phyloP scores from a whole-genome alignment of 2,329 filamentous ascomycete species.

The Diaporthe aspalathi region DNA sequence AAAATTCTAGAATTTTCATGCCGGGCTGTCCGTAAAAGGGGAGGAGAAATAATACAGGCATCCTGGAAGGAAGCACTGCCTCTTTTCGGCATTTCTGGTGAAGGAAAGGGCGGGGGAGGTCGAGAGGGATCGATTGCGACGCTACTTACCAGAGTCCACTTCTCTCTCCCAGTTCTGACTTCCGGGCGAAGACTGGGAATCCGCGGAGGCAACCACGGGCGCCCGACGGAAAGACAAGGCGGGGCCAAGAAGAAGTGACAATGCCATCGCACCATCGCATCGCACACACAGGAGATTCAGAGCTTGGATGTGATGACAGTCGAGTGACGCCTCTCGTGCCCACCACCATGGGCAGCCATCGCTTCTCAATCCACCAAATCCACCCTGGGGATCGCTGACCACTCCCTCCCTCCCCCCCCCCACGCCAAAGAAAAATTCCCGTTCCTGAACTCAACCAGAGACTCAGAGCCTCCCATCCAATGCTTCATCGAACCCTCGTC shows the following conservation, averaged over 20 bases:
- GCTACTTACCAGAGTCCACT: background rate
- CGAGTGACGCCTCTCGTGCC: conserved; percentile 15
- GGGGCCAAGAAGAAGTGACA: conserved; percentile 21
- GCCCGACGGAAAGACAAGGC: background rate
- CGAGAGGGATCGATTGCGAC: conserved; percentile 8
- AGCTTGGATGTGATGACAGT: conserved; percentile 18
- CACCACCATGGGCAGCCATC: background rate
- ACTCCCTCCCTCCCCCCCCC: too few species aligned
- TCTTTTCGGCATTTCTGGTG: conserved; percentile 9
- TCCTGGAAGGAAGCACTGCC: conserved; percentile 22
- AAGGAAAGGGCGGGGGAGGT: too few species aligned
- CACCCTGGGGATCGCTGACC: too few species aligned
- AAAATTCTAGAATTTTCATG: conserved; percentile 34
- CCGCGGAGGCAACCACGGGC: conserved; percentile 3
- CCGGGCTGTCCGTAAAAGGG: conserved; percentile 28
- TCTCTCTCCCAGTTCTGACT: conserved; percentile 6
- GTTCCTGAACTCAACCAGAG: conserved; percentile 17
- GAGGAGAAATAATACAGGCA: conserved; percentile 17
- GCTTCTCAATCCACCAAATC: too few species aligned
- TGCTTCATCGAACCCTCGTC: conserved; percentile 4
- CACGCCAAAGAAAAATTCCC: background rate
- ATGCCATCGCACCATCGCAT: conserved; percentile 10
- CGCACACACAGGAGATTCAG: too few species aligned
- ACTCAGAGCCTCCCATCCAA: conserved; percentile 28
- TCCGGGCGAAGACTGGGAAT: background rate